Conservation (phyloP, 2,329 filamentous ascomycete species). For the Talaromyces pinophilus region DNA sequence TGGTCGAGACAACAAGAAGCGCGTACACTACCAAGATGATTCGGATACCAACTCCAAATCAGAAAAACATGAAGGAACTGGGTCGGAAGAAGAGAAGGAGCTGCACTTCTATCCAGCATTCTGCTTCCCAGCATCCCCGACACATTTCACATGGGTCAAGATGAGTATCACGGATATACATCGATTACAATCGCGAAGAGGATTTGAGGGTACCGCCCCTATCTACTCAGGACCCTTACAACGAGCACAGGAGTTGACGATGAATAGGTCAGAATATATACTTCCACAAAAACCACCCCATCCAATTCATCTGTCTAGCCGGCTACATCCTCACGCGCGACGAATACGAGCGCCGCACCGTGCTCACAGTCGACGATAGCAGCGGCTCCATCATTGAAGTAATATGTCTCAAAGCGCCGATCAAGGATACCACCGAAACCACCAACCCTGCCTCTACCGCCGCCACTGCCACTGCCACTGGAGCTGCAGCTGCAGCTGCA, state of each 20-base stretch:
- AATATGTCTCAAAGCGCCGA: slow-evolving; percentile 43
- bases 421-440: not conserved
- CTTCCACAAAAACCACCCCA: slow-evolving; percentile 72
- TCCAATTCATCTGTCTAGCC: slow-evolving; percentile 71
- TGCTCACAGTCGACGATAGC: slow-evolving; percentile 62
- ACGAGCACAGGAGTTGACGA: not conserved
- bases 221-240: not conserved
- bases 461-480: not conserved
- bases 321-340: slow-evolving; percentile 67
- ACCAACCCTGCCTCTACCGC: slow-evolving; percentile 38
- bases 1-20: not conserved
- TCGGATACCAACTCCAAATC: too few relatives aligned
- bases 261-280: slow-evolving; percentile 55
- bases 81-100: not conserved
- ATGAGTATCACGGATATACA: slow-evolving; percentile 59
- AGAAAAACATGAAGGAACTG: too few relatives aligned
- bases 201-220: slow-evolving; percentile 53
- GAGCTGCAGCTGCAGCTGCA: slow-evolving; percentile 36
- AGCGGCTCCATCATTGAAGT: slow-evolving; percentile 61
- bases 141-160: slow-evolving; percentile 64
- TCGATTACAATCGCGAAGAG: slow-evolving; percentile 48
- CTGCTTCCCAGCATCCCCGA: slow-evolving; percentile 62
- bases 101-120: slow-evolving; percentile 57
- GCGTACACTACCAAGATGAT: slow-evolving; percentile 18
- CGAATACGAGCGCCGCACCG: slow-evolving; percentile 54